Base-by-base conservation (phyloP, 208 protist genomes). In the Wallacemonas sp. region DNA sequence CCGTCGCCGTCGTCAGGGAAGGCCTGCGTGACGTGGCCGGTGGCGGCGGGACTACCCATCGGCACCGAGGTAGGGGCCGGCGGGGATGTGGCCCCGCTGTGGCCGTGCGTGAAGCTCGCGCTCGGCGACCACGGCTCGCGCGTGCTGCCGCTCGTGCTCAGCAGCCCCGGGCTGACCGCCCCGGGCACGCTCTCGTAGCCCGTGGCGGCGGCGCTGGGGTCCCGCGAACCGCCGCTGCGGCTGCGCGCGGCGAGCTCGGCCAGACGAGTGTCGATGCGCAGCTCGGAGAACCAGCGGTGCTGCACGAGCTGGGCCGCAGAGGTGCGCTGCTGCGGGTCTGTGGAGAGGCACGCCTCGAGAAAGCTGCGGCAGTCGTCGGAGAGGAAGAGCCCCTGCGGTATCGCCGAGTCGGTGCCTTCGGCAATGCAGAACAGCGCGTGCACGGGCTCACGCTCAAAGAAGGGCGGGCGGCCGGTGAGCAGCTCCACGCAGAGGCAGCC, bases 401-500 rank as follows among this genome's bases (percentile, higher is more conserved):
- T 50, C 26, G 33, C 55, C n/a, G 55, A 32, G 22, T 85, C 76
- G 25, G 78, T 74, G n/a, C 59, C 63, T 46, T 84, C 74, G 18
- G 77, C 74, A 45, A 95, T 81, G 66, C 82, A 69, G 63, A 91
- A 87, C 1, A 92, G 76, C 1, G 87, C 86, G 62, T 86, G 89
- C 16, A 72, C 76, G 3, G 87, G 70, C 8, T 73, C 46, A 20
- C 82, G 79, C 62, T 92, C 77, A 46, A 81, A 88, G 70, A 92
- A 91, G 12, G 90, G 90, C 36, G 90, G 90, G 28, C 57, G 33
- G 0, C 90, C 90, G 1, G 83, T 89, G 61, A 93, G 72, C 52
- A 93, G 59, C 76, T 95, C 90, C 38, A 93, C 54, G 29, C 72
- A 79, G 22, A 90, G 72, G 61, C 87, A 95, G 12, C 87, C 90